Base-by-base conservation (phyloP, 108 stramenopile species). In the Seminavis robusta region DNA sequence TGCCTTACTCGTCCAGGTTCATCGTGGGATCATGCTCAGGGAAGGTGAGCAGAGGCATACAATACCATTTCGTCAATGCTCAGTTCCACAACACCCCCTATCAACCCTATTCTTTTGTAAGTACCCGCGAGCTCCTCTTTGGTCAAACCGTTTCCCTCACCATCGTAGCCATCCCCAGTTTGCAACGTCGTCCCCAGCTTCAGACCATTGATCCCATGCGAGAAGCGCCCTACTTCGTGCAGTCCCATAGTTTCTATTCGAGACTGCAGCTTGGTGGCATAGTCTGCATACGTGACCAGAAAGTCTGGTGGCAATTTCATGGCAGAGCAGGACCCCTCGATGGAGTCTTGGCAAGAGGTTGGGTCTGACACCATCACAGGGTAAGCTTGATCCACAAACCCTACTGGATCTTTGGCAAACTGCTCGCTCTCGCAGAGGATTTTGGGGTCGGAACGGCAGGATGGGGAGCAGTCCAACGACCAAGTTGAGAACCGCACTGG, bases 401-500 rank as follows among this genome's bases (percentile, higher is more conserved):
- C 53, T 3, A 44, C 54, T 10, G 91, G 91, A 69, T 93, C 69
- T 10, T 52, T 51, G 16, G 54, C 53, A 64, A 93, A 93, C 6
- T 34, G 37, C 33, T 89, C 87, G 33, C 84, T 88, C 53, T 93
- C 87, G 46, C 91, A 93, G 21, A 64, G 48, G 19, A 54, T 24
- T 40, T 64, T 39, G 16, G 63, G 67, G 49, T 71, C 45, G 0
- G 76, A 51, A 42, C 88, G 77, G 47, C 92, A 94, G 15, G 44
- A 44, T 9, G 92, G 86, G 15, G 86, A 77, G 54, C 92, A 94
- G 66, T 90, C 92, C 45, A 90, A 67, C 36, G 73, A 54, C 79
- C 81, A 79, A 15, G 80, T 63, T 20, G 67, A 44, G 25, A 88
- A 69, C 10, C 54, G 50, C 3, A 54, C 30, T 0, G 63, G 59